Evolutionary conservation across 768 basidiomycete species (phyloP), one percentile per base, ranked within the genome.

Genomic region (Calocera viscosa): DNA sequence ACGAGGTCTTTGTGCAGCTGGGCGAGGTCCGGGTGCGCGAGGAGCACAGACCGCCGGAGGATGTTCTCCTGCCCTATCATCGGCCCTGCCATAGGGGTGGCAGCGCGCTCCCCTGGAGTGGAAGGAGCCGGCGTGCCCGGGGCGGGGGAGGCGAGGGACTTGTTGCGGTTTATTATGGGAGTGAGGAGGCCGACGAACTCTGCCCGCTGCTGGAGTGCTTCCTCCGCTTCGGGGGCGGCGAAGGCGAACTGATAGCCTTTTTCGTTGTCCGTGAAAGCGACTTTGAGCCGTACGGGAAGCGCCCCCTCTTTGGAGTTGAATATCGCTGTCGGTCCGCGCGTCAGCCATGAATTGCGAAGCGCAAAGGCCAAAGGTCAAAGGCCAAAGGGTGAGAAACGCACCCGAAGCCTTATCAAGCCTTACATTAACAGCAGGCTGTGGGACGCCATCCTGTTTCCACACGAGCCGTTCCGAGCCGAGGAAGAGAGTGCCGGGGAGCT

Each of bases 1-100:
- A 98, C 96, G 68, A 98, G 83, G 63, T 95, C 91, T 40, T 86
- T 85, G 75, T 98, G 94, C 49, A 99, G 79, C 12, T 83, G 75
- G 22, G 86, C 86, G 66, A 97, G 81, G 67, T 91, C 90, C 0
- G 88, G 83, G 69, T 88, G 87, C 74, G 83, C 83, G 72, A 90
- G 73, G 28, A 97, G 80, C 1, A 96, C 89, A 66, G 84, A 84
- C 75, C 90, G 91, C 63, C 90, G 81, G 26, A 93, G 53, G 5
- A 8, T 10, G 53, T 60, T 60, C 30, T 60, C 53, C 22, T 60
- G 26, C 16, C 53, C 53, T 12, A 60, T 60, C 19, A 14, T 77
- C n/a, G 82, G 77, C 26, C 17, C 63, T 0, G 78, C 68, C 73
- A 78, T 74, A 8, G 78, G 69, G 1, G 74, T 72, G 11, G 71